Evolutionary conservation across 805 yeast species (phyloP), one percentile per base, ranked within the genome.

Genomic region (Pichia sporocuriosa): DNA sequence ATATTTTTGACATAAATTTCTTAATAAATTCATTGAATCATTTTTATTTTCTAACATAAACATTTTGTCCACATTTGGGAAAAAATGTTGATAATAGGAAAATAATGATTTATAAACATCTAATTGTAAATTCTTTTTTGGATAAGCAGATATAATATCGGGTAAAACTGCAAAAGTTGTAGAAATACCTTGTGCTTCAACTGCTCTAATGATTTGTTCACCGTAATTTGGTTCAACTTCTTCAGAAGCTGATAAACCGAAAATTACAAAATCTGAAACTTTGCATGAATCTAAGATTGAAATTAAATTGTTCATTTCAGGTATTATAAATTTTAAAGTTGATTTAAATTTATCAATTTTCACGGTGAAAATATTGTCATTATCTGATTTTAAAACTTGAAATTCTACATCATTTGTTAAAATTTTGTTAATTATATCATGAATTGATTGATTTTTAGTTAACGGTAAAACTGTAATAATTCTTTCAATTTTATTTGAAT

Each of bases 161-260:
- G 93, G 77, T 22, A 89, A 75, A 10, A 85, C 86, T 23, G 94
- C 93, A 42, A 83, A 66, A 1, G 79, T 80, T 4, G 87, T 76
- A 0, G 95, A 81, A 12, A 89, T 82, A 69, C 97, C 97, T 66
- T 94, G 98, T 12, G 89, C 74, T 55, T 85, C 87, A 27, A 89
- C 72, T 2, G 96, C 85, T 63, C 97, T 78, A 43, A 93, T 69
- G 23, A 89, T 77, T 55, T 86, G 89, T 64, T 93, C 98, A 37
- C 97, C 97, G 53, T 77, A 75, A 30, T 72, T 73, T 35, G 70
- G 68, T 50, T 82, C 88, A 40, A 90, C 90, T 65, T 93, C 97
- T 37, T 79, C 75, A 16, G 75, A 68, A 7, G 96, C 95, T 43
- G 96, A 86, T 32, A 93, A 67, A n/a, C 89, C 94, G 60, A 93